Evolutionary conservation across 352 stramenopile species (phyloP), one percentile per base, ranked within the genome.

Genomic region (Phytophthora hybrid): DNA sequence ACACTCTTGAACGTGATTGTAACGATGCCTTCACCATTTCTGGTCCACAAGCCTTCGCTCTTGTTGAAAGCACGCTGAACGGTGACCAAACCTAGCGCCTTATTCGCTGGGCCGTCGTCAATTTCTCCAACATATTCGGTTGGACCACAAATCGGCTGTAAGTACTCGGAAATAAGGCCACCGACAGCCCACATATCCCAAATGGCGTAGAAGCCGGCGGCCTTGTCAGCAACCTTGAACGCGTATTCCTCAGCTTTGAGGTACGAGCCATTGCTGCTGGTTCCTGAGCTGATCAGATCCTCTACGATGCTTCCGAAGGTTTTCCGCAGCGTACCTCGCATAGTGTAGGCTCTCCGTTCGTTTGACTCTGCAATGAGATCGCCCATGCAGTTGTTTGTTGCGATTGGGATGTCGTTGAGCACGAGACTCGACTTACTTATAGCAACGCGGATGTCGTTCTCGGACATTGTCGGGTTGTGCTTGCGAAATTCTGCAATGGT

Each of bases 131-230:
- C 55, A 46, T 78, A 76, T n/a, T 70, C 32, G 1, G 80, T 84
- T 2, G 81, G 76, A 0, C 77, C 77, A 32, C 81, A 85, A 49
- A 85, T 82, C 1, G 81, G 76, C 69, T 88, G 78, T 8, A 88
- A 66, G 19, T 79, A 88, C 32, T 84, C 74, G 5, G 77, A 69
- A 18, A 74, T 74, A 57, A 84, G 41, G 7, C 61, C 56, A 21
- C 65, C 63, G 31, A 85, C 29, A 23, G 73, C 78, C 47, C 76
- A 84, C 16, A 74, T 67, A 59, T 85, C 78, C 54, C 78, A 85
- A 37, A 79, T 64, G 0, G 76, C 59, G 31, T 84, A 76, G 3
- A 71, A 68, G 14, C 70, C 67, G 8, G 85, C 65, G 4, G 64
- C 78, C 41, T 84, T 72, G 51, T 85, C 73, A 19, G 78, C 70